phyloP scores from a whole-genome alignment of 1,284 basidiomycete species.

The Tilletiopsis washingtonensis region DNA sequence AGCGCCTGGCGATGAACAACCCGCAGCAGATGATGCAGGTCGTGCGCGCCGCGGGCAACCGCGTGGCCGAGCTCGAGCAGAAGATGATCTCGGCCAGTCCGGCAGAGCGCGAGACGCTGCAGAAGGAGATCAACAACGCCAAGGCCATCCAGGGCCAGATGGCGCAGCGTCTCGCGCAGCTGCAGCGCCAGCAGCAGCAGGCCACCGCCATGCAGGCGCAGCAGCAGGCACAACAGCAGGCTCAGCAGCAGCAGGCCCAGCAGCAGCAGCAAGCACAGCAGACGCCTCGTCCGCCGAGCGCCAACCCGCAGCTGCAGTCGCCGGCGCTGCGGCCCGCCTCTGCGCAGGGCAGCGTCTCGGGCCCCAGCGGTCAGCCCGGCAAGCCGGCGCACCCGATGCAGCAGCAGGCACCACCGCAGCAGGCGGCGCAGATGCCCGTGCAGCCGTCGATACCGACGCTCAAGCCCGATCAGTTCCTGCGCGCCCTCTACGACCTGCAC shows the following conservation, averaged over 20 bases:
- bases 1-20: too few relatives aligned
- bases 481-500: constrained; percentile 37
- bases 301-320: too few relatives aligned
- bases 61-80: not conserved
- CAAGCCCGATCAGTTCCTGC: constrained; percentile 38
- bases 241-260: constrained; percentile 1
- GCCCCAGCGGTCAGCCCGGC: too few relatives aligned
- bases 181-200: constrained; percentile 1
- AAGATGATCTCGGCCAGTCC: constrained; percentile 1
- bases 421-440: constrained; percentile 6
- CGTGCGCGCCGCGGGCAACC: not conserved
- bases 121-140: constrained; percentile 7
- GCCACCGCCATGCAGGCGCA: not conserved
- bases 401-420: not conserved
- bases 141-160: not conserved
- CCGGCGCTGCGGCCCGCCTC: too few relatives aligned
- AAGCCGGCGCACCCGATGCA: not conserved
- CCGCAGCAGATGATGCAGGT: not conserved
- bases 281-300: not conserved
- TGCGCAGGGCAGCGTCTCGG: too few relatives aligned
- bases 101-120: not conserved
- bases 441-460: constrained; percentile 13
- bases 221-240: constrained; percentile 3
- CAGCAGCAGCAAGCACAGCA: constrained; percentile 2
- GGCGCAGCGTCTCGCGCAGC: constrained; percentile 3